Evolutionary conservation across 805 yeast species (phyloP), one percentile per base, ranked within the genome.

Genomic region (Ascoidea rubescens): DNA sequence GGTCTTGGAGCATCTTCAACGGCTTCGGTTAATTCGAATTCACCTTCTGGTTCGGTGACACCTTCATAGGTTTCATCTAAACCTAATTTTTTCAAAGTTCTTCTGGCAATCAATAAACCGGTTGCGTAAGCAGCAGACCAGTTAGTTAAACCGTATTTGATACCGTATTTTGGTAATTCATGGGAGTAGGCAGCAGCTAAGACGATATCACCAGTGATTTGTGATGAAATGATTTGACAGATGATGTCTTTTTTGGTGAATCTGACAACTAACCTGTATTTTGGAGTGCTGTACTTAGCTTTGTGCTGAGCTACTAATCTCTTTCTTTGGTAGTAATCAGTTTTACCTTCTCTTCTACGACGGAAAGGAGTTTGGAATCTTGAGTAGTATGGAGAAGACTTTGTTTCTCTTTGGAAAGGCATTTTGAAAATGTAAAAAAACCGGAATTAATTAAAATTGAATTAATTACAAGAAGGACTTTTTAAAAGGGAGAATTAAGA

Each of bases 351-450:
- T 74, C 95, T 87, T 86, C 99, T 87, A 84, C 99, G 90, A 78
- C 99, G 89, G 96, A 90, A 93, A 63, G 98, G 97, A 74, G 99
- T 93, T 82, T 93, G 99, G 96, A 82, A 93, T 75, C 99, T 90
- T 71, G 97, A 89, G 82, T 82, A 87, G 91, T 93, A 93, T 64
- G 97, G 91, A 69, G 95, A 82, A 71, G 80, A 75, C 83, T 89
- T 88, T 37, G 43, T 37, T 62, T 71, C 67, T 69, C 78, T 79
- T 67, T 73, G 74, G 88, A 87, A 87, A 67, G 79, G 79, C 96
- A 87, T 87, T 74, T 68, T 79, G 59, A 54, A 45, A 37, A 10
- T 37, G 14, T 37, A 14, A 37, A 10, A 10, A 37, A 14, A 37
- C 14, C 43, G 4, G 43, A 37, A 21, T 21, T 21, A 21, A 21